A percentile compares a stretch with the other conserved stretches of the same genome.
Conservation (phyloP, 2,329 filamentous ascomycete species). For the Colletotrichum tamarilloi region DNA sequence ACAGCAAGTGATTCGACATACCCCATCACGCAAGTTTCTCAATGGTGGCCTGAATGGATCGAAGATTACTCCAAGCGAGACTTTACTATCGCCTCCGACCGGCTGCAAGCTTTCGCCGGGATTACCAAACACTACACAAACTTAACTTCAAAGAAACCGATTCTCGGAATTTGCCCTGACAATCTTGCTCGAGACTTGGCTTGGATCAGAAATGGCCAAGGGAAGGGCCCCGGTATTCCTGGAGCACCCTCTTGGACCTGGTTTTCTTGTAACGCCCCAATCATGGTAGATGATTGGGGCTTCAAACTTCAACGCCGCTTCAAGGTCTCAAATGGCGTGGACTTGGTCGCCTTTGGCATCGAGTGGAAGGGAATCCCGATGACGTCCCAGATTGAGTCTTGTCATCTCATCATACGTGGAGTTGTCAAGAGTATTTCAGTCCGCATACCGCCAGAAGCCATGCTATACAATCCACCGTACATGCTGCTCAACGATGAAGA, state of each 20-base stretch:
- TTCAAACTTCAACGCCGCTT: no score
- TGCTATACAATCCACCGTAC: neutral
- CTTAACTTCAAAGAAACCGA: neutral
- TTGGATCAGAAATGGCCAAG: neutral
- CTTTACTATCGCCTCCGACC: conserved; percentile 5
- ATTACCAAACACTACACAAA: neutral
- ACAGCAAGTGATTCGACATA: neutral
- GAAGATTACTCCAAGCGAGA: neutral
- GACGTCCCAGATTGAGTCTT: neutral
- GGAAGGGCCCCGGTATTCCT: neutral
- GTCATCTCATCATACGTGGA: neutral
- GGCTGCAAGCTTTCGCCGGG: conserved; percentile 5
- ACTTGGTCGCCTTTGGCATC: neutral
- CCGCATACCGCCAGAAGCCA: neutral
- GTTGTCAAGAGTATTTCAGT: neutral
- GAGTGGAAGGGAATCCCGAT: conserved; percentile 9
- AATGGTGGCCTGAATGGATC: neutral
- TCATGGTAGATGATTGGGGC: neutral
- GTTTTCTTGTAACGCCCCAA: conserved; percentile 4
- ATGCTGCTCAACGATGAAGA: neutral
- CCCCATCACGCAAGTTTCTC: neutral
- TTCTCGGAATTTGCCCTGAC: neutral
- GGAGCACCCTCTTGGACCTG: conserved; percentile 14
- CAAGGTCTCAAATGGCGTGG: neutral
- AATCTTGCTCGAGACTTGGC: neutral